Evolutionary conservation across 805 yeast genomes (phyloP), one percentile per base, ranked within the genome.

Genomic region (Nadsonia fulvescens): DNA sequence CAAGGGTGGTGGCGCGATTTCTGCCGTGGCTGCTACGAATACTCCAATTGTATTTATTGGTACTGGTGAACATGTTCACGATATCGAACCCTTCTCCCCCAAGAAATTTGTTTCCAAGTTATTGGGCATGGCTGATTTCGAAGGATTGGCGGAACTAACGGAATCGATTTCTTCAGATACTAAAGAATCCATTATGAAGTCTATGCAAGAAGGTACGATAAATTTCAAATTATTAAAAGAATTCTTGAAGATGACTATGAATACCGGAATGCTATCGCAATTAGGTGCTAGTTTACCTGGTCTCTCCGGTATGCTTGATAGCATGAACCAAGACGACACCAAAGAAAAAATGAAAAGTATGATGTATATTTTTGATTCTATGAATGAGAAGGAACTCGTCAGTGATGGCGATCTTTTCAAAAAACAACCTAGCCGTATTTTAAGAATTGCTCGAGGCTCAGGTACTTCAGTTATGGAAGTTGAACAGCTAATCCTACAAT

Each of bases 1-100:
- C 19, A 86, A 77, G 54, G 98, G 98, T 49, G 98, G 98, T 55
- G 98, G 98, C 60, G 98, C 98, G 15, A 83, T 86, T 29, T 81
- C 94, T 20, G 98, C 98, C 0, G 95, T 86, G 29, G 98, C 98
- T 2, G 89, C 94, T 3, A 86, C 96, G 3, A 63, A 77, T 29
- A 89, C 96, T 0, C 98, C 98, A 5, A 75, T 86, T 38, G 78
- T 77, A 6, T 86, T 86, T 45, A 89, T 86, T 32, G 98, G 98
- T 66, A 86, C 96, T 3, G 98, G 98, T 46, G 98, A 86, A 51
- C 98, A 89, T 45, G 76, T 83, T 18, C 77, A 75, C 30, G 96
- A 86, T 47, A 63, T 86, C 33, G 98, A 89, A 51, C 68, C 76
- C 24, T 86, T 86, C 48, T 73, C 89, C 13, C 94, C 96, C 14